Base-by-base conservation (phyloP, 495 filamentous ascomycete genomes). In the Massariosphaeria phaeospora region DNA sequence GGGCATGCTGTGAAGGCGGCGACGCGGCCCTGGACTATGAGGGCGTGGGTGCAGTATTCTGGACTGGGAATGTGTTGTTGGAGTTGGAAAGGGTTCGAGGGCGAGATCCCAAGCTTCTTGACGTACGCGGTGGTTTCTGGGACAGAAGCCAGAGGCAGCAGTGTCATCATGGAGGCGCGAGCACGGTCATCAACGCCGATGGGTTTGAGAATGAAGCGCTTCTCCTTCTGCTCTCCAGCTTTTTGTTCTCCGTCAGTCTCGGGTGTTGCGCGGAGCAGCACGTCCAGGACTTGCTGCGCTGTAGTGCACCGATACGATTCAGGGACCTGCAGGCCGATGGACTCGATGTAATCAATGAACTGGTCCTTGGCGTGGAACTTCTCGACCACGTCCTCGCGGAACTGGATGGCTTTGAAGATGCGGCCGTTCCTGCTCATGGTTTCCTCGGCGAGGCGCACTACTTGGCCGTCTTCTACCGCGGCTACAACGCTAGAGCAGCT, bases 41-140 rank as follows among this genome's bases (percentile, higher is more conserved):
- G 71, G 1, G 83, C 53, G 52, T 90, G 85, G 0, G 85, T 84
- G 58, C 80, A 81, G 66, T 84, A 88, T 66, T 87, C 82, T 0
- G 75, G 73, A 0, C 85, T 79, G 2, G 70, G 63, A 29, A 81
- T 77, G 60, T 76, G 84, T 59, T 89, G 78, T 64, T 90, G 83
- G 41, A 91, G 62, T 24, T 87, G 67, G 24, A 27, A 54, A 2
- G 56, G 49, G 30, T 51, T 44, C 9, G 17, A 6, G 9, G 30
- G 5, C 13, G 35, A 33, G 9, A 51, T 36, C 2, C 21, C 10
- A 5, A 57, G 18, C 7, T 15, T 44, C 8, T n/a, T 18, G 17
- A 57, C 30, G 36, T 57, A 39, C 9, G 10, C 17, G 5, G 7
- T 79, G 69, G 1, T 69, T 59, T 48, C 75, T 75, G 0, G 84